Evolutionary conservation across 306 rosid genomes (phyloP).

Genomic region (Quercus parvula): DNA sequence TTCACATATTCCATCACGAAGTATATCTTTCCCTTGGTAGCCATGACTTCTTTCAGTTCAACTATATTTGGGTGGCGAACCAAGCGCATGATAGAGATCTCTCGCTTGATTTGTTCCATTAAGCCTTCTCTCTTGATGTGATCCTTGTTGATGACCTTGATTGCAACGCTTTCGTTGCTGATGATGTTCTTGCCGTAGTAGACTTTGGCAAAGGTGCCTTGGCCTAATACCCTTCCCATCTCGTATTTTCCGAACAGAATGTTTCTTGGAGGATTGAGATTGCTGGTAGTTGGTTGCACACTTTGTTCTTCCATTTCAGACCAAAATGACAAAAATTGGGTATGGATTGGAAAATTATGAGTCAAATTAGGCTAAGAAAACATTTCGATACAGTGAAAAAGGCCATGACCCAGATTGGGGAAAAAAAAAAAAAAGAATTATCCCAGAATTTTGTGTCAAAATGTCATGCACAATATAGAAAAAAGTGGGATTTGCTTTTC

Average conservation of each 20-base stretch:
- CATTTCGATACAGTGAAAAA: conserved; percentile 3
- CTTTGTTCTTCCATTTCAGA: conserved; percentile 22
- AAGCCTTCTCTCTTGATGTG: conserved; percentile 59
- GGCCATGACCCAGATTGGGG: conserved; percentile 19
- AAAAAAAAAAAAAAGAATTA: conserved; percentile 11
- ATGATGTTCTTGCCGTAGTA: conserved; percentile 43
- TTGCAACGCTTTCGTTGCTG: conserved; percentile 64
- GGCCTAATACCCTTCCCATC: conserved; percentile 68
- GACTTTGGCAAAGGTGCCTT: conserved; percentile 84
- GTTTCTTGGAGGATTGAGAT: conserved; percentile 5
- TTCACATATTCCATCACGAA: conserved; percentile 63
- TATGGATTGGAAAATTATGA: not conserved
- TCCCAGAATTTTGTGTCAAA: conserved; percentile 25
- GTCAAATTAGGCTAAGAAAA: not conserved
- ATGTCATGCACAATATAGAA: not conserved
- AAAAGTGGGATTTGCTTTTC: not conserved
- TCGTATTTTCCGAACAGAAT: conserved; percentile 67
- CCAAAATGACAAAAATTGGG: not conserved
- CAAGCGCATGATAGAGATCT: conserved; percentile 69
- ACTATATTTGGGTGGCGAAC: conserved; percentile 75
- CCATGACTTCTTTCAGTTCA: conserved; percentile 83
- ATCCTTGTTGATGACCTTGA: conserved; percentile 65
- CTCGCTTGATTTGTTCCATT: conserved; percentile 67
- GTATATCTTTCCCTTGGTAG: conserved; percentile 65
- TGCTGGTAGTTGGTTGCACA: not conserved